Base-by-base conservation (phyloP, 129 eudicot species). In the Saussurea involucrata region DNA sequence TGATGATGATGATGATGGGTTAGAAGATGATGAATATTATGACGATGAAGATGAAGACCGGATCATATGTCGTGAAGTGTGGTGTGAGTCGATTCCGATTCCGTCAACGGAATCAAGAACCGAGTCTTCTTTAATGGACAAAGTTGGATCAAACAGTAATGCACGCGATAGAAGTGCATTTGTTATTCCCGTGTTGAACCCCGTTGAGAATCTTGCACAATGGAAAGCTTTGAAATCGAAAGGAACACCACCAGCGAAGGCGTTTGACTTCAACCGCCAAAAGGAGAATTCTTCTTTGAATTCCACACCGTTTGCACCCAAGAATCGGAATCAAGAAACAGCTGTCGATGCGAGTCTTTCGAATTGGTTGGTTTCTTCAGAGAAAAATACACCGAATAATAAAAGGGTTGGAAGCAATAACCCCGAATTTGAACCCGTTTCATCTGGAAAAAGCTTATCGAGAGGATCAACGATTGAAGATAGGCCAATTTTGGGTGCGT, bases 271-370 rank as follows among this genome's bases (percentile, higher is more conserved):
- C 66, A 20, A 64, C 71, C 65, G 10, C 5, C 96, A 92, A 85
- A 95, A 95, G 78, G 99, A 95, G 87, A 95, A 95, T 68, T 82
- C 72, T 17, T 20, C 74, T 22, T 42, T 73, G 58, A 83, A 40
- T 73, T 78, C 29, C 22, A 31, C 28, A 28, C 66, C 68, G 12
- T 28, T 32, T 13, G 69, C 53, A 72, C 78, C 74, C 20, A 88
- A 81, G 81, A 85, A 46, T 71, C n/a, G 31, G 60, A 78, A 83
- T 60, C 85, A 82, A 86, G 97, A 91, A 71, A 53, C 84, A 18
- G 88, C 90, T 18, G 97, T 95, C 15, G 91, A 92, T 77, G 90
- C 99, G 18, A 95, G 99, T 72, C 90, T 95, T 61, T 93, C 98
- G n/a, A 90, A 84, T 68, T 95, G 99, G 99, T 57, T 95, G 74